A percentile compares a stretch with the other conserved stretches of the same genome.
Conservation (phyloP, 257 asterid species). For the Solanum stenotomum region DNA sequence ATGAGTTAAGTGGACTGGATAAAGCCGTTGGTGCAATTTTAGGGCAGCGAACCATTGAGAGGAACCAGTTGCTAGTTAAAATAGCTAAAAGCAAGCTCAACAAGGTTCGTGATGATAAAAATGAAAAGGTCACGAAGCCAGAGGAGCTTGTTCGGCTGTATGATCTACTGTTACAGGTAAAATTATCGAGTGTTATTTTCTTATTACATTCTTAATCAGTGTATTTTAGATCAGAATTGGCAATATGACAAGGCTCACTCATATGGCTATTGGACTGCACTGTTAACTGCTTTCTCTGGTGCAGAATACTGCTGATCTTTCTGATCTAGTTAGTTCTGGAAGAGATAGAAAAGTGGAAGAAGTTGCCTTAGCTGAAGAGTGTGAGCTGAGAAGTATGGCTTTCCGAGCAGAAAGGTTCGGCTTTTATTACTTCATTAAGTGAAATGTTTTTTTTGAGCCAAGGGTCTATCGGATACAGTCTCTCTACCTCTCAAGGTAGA, state of each 20-base stretch:
- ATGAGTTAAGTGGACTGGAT: slow-evolving; percentile 91
- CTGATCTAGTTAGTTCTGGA: slow-evolving; percentile 88
- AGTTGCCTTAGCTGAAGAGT: slow-evolving; percentile 77
- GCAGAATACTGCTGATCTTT: slow-evolving; percentile 84
- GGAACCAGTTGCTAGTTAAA: slow-evolving; percentile 78
- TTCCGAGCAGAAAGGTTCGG: slow-evolving; percentile 87
- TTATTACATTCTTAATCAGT: not conserved
- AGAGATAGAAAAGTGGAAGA: slow-evolving; percentile 84
- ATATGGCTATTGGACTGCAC: slow-evolving; percentile 1
- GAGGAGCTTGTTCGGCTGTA: slow-evolving; percentile 92
- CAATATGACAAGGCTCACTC: slow-evolving; percentile 3
- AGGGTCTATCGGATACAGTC: not conserved
- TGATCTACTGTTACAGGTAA: slow-evolving; percentile 81
- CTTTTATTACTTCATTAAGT: not conserved
- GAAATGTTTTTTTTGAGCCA: not conserved
- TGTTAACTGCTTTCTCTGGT: slow-evolving; percentile 10
- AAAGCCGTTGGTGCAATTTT: slow-evolving; percentile 89
- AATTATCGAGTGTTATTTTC: not conserved
- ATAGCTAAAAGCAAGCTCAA: slow-evolving; percentile 73
- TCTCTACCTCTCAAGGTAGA: not conserved
- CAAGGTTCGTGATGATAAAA: slow-evolving; percentile 73
- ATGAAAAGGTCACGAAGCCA: slow-evolving; percentile 80
- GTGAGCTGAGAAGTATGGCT: slow-evolving; percentile 51
- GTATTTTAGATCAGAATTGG: not conserved
- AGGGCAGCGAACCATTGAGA: slow-evolving; percentile 89